These are phyloP conservation scores for Protostelium mycophagum DNA, from an alignment of 78 protist species.

Conservation along the genomic window DNA sequence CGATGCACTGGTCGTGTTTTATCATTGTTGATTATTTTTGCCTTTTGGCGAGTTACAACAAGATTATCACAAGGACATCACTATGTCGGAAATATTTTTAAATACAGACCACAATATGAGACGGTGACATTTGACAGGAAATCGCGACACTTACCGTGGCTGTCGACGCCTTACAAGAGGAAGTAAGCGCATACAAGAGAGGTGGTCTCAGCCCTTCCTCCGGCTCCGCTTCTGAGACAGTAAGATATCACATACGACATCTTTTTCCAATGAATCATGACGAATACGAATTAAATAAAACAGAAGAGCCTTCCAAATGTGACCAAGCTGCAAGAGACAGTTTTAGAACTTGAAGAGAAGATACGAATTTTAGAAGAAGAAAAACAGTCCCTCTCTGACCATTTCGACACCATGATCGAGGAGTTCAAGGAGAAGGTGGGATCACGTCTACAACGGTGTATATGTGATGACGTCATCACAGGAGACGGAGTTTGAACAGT, in stretches of 20 bases:
- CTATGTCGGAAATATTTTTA: too few species aligned
- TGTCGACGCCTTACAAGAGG: background rate
- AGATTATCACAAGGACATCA: too few species aligned
- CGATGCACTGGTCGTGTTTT: background rate
- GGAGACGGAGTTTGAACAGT: background rate
- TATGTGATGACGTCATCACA: background rate
- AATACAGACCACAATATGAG: too few species aligned
- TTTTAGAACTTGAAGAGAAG: background rate
- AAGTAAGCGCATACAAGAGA: background rate
- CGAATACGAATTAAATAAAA: too few species aligned
- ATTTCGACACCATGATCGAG: background rate
- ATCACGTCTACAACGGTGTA: background rate
- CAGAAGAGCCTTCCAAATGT: background rate
- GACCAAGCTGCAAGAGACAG: background rate
- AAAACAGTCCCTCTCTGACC: background rate
- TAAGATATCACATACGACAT: too few species aligned
- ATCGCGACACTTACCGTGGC: background rate
- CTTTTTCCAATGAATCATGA: too few species aligned
- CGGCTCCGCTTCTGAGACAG: background rate
- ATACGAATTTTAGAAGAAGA: background rate
- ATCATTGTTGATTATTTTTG: too few species aligned
- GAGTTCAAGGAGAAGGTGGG: background rate
- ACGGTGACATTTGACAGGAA: too few species aligned
- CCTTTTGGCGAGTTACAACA: too few species aligned
- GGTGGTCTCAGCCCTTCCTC: background rate